A percentile compares a stretch with the other conserved stretches of the same genome.
Evolutionary conservation across 495 filamentous ascomycete genomes (phyloP).

Genomic region (Aspergillus egyptiacus): DNA sequence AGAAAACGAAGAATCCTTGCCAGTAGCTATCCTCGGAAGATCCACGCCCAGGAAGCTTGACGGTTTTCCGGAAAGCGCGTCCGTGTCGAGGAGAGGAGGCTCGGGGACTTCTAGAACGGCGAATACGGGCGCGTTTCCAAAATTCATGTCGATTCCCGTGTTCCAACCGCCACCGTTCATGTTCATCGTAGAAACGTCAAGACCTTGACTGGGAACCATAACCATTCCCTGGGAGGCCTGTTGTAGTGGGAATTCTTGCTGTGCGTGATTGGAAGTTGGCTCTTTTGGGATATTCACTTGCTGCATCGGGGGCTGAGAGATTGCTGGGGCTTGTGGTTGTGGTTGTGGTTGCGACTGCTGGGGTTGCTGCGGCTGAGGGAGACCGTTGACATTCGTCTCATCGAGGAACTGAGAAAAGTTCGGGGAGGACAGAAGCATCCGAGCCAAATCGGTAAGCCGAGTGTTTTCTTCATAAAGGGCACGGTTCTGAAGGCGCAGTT

Average conservation of each 20-base stretch:
- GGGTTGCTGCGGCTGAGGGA: slow-evolving; percentile 32
- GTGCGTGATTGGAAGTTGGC: slow-evolving; percentile 50
- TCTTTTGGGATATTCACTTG: slow-evolving; percentile 50
- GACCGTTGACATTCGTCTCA: slow-evolving; percentile 53
- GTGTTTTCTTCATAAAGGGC: slow-evolving; percentile 73
- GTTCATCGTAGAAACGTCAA: slow-evolving; percentile 60
- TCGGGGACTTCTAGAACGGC: slow-evolving; percentile 71
- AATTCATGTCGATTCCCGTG: slow-evolving; percentile 48
- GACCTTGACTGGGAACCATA: slow-evolving; percentile 66
- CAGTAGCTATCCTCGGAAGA: slow-evolving; percentile 24
- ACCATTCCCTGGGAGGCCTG: slow-evolving; percentile 61
- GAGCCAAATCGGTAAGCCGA: slow-evolving; percentile 68
- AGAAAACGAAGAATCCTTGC: slow-evolving; percentile 48
- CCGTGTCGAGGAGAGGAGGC: slow-evolving; percentile 57
- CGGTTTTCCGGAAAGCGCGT: slow-evolving; percentile 61
- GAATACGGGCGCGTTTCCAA: slow-evolving; percentile 70
- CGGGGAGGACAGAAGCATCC: slow-evolving; percentile 79
- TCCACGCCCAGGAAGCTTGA: slow-evolving; percentile 34
- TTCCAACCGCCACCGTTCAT: slow-evolving; percentile 49
- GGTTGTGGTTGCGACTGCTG: slow-evolving; percentile 32
- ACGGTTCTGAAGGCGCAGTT: slow-evolving; percentile 67
- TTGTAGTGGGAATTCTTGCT: slow-evolving; percentile 49
- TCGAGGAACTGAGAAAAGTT: slow-evolving; percentile 78
- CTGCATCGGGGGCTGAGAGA: slow-evolving; percentile 26
- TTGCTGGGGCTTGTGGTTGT: slow-evolving; percentile 25